These are phyloP conservation scores for Pleurostoma richardsiae DNA, from an alignment of 2,329 filamentous ascomycete species.

Conservation along the genomic window DNA sequence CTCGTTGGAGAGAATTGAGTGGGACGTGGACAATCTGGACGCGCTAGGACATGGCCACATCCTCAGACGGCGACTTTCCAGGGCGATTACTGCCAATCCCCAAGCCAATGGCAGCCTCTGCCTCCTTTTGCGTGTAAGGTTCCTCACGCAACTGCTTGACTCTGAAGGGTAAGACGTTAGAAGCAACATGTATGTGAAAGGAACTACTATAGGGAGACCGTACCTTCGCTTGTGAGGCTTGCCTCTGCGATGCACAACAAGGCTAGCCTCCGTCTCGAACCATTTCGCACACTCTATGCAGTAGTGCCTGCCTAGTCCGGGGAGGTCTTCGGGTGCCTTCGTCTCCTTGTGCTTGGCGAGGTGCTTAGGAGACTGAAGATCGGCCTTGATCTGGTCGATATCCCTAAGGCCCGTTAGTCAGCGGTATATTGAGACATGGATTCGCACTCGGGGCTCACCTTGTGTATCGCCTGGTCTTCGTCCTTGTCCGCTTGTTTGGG, in stretches of 20 bases:
- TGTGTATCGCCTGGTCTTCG: constrained; percentile 69
- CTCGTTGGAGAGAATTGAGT: no score
- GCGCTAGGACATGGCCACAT: constrained; percentile 32
- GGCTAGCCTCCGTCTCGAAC: constrained; percentile 80
- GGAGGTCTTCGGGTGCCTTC: constrained; percentile 81
- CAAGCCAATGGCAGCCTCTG: constrained; percentile 74
- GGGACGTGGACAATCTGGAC: neutral
- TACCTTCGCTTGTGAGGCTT: constrained; percentile 93
- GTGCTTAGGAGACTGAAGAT: constrained; percentile 74
- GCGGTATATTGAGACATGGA: constrained; percentile 1
- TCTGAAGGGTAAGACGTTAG: constrained; percentile 39
- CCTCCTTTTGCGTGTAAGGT: constrained; percentile 80
- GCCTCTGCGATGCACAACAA: constrained; percentile 71
- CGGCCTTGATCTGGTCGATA: constrained; percentile 85
- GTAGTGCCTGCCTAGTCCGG: constrained; percentile 79
- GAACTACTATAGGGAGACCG: constrained; percentile 10
- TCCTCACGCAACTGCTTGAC: constrained; percentile 78
- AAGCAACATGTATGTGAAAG: neutral
- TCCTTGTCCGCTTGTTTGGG: constrained; percentile 59
- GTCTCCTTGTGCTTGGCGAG: constrained; percentile 72
- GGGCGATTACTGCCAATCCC: constrained; percentile 59
- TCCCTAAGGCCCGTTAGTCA: constrained; percentile 51
- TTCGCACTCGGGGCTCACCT: constrained; percentile 40
- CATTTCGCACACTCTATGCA: constrained; percentile 94
- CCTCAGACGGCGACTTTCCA: constrained; percentile 35